phyloP scores from a whole-genome alignment of 176 grass and related monocot genomes.

The Carex cristatella region DNA sequence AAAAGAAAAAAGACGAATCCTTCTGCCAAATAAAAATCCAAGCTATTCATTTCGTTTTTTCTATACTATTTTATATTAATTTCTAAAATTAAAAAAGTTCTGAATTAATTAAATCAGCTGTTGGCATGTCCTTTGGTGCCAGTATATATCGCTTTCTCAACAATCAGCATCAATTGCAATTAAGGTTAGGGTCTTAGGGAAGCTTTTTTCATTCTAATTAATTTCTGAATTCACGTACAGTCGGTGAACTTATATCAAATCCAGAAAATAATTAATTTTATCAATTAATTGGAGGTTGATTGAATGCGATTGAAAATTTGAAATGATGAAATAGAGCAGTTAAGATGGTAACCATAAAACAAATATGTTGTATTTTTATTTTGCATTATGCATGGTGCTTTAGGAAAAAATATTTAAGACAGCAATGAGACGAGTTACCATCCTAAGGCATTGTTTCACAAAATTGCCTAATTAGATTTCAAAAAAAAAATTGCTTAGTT shows the following conservation, averaged over 20 bases:
- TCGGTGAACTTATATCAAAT: neutral
- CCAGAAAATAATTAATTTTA: neutral
- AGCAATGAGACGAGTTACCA: neutral
- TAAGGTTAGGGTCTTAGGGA: neutral
- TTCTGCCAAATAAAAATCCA: too few relatives aligned
- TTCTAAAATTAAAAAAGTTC: too few relatives aligned
- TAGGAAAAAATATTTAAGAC: neutral
- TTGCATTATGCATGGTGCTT: neutral
- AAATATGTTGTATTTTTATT: neutral
- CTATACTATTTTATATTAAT: too few relatives aligned
- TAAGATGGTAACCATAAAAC: neutral
- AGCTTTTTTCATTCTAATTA: neutral
- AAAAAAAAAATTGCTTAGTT: too few relatives aligned
- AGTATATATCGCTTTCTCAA: constrained; percentile 2
- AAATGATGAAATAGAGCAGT: neutral
- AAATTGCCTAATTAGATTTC: too few relatives aligned
- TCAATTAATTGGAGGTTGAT: neutral
- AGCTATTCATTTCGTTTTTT: too few relatives aligned
- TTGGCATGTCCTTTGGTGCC: neutral
- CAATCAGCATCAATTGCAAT: neutral
- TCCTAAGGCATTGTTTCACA: neutral
- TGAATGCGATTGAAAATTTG: neutral
- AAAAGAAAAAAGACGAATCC: too few relatives aligned
- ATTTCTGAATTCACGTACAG: neutral
- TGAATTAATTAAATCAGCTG: neutral